phyloP scores from a whole-genome alignment of 2,329 filamentous ascomycete genomes.

The Rutstroemia sp. region DNA sequence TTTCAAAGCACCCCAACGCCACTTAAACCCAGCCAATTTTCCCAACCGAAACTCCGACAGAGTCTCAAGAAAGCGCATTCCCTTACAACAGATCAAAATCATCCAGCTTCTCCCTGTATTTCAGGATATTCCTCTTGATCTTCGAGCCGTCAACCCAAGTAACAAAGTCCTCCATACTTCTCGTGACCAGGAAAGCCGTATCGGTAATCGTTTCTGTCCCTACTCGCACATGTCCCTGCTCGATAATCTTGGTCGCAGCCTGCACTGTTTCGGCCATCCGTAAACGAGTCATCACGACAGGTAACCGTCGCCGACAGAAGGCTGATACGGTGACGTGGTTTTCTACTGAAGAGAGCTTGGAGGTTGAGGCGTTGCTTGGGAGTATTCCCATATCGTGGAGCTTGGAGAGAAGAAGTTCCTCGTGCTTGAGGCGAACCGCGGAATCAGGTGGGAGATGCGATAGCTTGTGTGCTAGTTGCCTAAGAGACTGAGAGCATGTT shows the following conservation, averaged over 20 bases:
- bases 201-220: conserved; percentile 88
- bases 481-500: conserved; percentile 53
- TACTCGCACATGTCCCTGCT: conserved; percentile 88
- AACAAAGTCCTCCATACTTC: conserved; percentile 90
- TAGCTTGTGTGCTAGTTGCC: conserved; percentile 83
- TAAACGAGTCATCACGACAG: conserved; percentile 83
- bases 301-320: conserved; percentile 75
- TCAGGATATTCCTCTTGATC: conserved; percentile 94
- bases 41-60: conserved; percentile 8
- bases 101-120: conserved; percentile 89
- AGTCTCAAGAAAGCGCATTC: no score
- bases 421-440: conserved; percentile 72
- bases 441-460: conserved; percentile 75
- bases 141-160: conserved; percentile 95
- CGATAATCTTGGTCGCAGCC: conserved; percentile 78
- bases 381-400: conserved; percentile 88
- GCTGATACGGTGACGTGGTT: conserved; percentile 82
- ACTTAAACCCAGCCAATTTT: background rate
- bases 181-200: conserved; percentile 79
- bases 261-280: conserved; percentile 89
- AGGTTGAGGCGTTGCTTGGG: conserved; percentile 52
- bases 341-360: conserved; percentile 78
- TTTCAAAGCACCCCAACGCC: background rate
- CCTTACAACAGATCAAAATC: conserved; percentile 82
- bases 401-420: conserved; percentile 83